Evolutionary conservation across 2,329 filamentous ascomycete genomes (phyloP), one percentile per base, ranked within the genome.

Genomic region (Rhexocercosporidium sp.): DNA sequence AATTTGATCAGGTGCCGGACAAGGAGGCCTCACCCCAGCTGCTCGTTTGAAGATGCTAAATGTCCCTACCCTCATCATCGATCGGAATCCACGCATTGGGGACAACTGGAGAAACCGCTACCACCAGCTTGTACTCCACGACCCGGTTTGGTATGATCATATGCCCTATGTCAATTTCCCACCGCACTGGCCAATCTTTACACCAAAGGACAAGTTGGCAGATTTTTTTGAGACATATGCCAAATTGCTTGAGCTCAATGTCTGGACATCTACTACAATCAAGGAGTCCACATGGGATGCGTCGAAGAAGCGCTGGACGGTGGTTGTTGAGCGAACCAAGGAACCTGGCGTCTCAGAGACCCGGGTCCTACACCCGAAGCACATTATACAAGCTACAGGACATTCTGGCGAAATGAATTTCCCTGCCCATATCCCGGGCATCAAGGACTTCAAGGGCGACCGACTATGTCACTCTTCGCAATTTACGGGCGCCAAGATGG

Each of bases 181-280:
- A 0, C 74, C 82, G 0, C 83, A 84, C 61, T 92, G 90, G 90
- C 90, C 90, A 5, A 37, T 59, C 18, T 92, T 90, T 76, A 91
- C 89, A 0, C 88, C 89, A 6, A 92, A 92, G 73, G 89, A 92
- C 76, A 92, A 92, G 74, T 80, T 92, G 0, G 90, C 83, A 1
- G 87, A 91, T 47, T 92, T 87, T 78, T 88, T 92, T 67, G 89
- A 91, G 70, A 79, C 84, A 0, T 92, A 92, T 70, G 89, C 85
- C 0, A 83, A 80, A 5, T 77, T 87, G 0, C 80, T 92, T 20
- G 90, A 92, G 71, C 82, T 92, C 47, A 90, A 92, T 68, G 84
- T 91, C 29, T 92, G 89, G 90, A 86, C 82, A 0, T 79, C 77
- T 12, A 87, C 87, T 0, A 82, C 79, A 1, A 71, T 91, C 0